Evolutionary conservation across 2,329 filamentous ascomycete genomes (phyloP).

Genomic region (Diaporthe destruens): DNA sequence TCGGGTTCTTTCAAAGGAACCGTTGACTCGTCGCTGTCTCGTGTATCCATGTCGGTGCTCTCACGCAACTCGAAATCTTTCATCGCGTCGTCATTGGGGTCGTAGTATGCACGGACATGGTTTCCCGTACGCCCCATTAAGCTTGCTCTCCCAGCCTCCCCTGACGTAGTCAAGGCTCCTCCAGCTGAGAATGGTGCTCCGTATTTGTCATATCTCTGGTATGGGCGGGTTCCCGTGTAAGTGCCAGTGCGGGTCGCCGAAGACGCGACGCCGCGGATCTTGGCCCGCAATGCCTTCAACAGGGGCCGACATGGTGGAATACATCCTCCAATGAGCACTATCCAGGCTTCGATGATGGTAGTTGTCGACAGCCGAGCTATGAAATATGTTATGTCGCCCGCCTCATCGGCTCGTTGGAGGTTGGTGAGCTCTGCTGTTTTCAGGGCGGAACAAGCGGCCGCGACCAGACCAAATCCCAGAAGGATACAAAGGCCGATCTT

Average conservation of each 20-base stretch:
- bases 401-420: conserved; percentile 3
- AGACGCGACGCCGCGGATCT: not conserved
- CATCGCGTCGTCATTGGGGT: not conserved
- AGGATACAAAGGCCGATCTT: conserved; percentile 26
- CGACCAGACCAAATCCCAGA: conserved; percentile 23
- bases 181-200: not conserved
- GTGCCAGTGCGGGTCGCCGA: not conserved
- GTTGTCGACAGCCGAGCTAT: conserved; percentile 6
- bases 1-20: not conserved
- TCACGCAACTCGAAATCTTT: conserved; percentile 1
- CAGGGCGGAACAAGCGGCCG: conserved; percentile 13
- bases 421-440: conserved; percentile 28
- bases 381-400: conserved; percentile 17
- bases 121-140: not conserved
- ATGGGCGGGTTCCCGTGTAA: not conserved
- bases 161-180: not conserved
- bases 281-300: not conserved
- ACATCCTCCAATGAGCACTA: conserved; percentile 31
- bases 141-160: not conserved
- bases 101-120: not conserved
- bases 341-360: conserved; percentile 30
- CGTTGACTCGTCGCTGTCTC: not conserved
- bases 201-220: conserved; percentile 26
- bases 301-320: conserved; percentile 23
- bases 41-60: too few species aligned